phyloP scores from a whole-genome alignment of 73 alveolate species.

The Paramecium pentaurelia region DNA sequence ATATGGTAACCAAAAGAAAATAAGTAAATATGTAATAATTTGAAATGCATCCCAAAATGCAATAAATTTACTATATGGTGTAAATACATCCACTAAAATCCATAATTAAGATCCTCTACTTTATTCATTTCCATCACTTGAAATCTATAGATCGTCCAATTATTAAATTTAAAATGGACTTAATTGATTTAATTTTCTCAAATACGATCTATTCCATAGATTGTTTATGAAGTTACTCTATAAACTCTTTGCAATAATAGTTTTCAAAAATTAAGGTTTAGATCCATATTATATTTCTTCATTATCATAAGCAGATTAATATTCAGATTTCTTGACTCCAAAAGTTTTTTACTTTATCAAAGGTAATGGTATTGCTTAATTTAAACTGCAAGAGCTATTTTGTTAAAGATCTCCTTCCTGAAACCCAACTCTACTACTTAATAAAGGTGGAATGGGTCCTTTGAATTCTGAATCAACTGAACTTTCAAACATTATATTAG shows the following conservation, averaged over 20 bases:
- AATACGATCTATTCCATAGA: constrained; percentile 14
- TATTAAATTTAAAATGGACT: neutral
- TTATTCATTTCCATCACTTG: neutral
- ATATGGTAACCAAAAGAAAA: constrained; percentile 24
- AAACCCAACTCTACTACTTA: neutral
- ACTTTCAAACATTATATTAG: neutral
- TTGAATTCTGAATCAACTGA: neutral
- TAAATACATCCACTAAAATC: neutral
- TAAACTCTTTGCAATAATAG: neutral
- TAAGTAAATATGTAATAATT: neutral
- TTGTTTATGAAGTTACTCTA: neutral
- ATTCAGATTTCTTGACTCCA: neutral
- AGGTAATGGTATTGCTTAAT: neutral
- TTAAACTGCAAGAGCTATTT: neutral
- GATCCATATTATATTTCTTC: neutral
- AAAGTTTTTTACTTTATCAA: neutral
- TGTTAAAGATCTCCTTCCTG: neutral
- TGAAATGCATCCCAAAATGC: constrained; percentile 6
- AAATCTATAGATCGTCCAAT: neutral
- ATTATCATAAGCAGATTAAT: neutral
- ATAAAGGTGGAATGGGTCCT: neutral
- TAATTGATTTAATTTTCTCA: neutral
- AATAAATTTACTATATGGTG: constrained; percentile 2
- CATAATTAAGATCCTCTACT: neutral
- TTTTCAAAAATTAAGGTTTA: constrained; percentile 1